Evolutionary conservation across 345 rosid species (phyloP), one percentile per base, ranked within the genome.

Genomic region (Gossypium arboreum): DNA sequence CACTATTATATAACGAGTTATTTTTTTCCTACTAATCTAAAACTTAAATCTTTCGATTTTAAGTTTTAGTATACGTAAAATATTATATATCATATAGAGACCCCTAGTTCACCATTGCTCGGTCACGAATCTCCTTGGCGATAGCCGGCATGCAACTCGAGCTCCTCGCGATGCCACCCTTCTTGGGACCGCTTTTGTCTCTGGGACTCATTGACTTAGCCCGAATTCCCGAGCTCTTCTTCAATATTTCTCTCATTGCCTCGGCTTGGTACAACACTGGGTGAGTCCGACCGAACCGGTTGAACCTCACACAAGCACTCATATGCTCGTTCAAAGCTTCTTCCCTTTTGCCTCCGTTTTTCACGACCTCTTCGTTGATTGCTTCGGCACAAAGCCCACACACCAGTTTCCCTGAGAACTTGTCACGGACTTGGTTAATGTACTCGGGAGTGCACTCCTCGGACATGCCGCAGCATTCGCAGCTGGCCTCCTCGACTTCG

Each of bases 401-500:
- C 2, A 94, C 81, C 72, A 87, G 75, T 75, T 84, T 90, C 83
- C 98, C 97, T 0, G 81, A 79, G 70, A 81, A 91, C 73, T 84
- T 87, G n/a, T 73, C 83, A 3, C 92, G 83, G 27, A 92, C 84
- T 0, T 80, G 85, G 34, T 78, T 81, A 13, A 86, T 80, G 76
- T 92, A 94, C 84, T 89, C 93, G 0, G 84, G 78, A 11, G 98
- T 90, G 81, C 90, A 94, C 83, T 92, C 97, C 83, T 94, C 97
- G 7, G 88, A 88, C 94, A 94, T 84, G 66, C 97, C 97, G 71
- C 98, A 94, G 68, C 98, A 92, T 85, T 94, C 97, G 47, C 98
- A 92, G 79, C 86, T 88, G 10, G 91, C 94, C 69, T 92, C 93
- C 79, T 86, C 91, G 3, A 88, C 87, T 81, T 92, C 97, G 0